Percentiles rank a stretch among this genome's conserved stretches.
These are phyloP conservation scores for Pyrus pyrifolia DNA, from an alignment of 306 rosid species.

Conservation along the genomic window DNA sequence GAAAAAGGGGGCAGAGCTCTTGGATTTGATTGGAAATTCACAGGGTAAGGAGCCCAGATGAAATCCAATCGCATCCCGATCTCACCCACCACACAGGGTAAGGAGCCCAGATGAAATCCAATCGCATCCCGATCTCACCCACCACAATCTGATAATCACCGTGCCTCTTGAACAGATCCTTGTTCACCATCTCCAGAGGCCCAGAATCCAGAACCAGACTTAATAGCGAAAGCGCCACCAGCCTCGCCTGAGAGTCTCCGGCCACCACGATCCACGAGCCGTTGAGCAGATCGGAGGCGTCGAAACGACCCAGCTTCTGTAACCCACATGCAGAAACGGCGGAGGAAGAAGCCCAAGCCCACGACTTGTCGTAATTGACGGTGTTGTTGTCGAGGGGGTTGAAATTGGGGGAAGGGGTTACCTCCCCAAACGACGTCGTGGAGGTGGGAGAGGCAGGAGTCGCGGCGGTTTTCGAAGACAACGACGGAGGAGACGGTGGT, in stretches of 20 bases:
- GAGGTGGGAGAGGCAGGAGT: conserved; percentile 57
- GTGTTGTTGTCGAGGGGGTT: conserved; percentile 42
- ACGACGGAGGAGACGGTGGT: conserved; percentile 60
- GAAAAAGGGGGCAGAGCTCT: too few species aligned
- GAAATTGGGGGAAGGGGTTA: conserved; percentile 27
- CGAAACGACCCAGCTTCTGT: conserved; percentile 42
- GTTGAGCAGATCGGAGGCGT: conserved; percentile 69
- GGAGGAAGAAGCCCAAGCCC: conserved; percentile 54
- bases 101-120: conserved; percentile 92
- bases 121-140: conserved; percentile 54
- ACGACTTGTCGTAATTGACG: conserved; percentile 40
- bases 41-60: conserved; percentile 72
- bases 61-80: conserved; percentile 76
- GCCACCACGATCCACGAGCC: conserved; percentile 89
- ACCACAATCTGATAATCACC: conserved; percentile 60
- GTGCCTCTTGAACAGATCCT: conserved; percentile 61
- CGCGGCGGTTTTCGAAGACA: conserved; percentile 54
- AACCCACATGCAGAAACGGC: conserved; percentile 51
- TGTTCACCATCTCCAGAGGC: conserved; percentile 31
- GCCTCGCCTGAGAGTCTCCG: conserved; percentile 86
- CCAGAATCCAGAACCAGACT: conserved; percentile 49
- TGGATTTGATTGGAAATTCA: too few species aligned
- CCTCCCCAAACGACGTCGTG: conserved; percentile 71
- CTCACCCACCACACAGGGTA: conserved; percentile 39
- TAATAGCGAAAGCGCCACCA: conserved; percentile 47